A percentile compares a stretch with the other conserved stretches of the same genome.
These are phyloP conservation scores for Urtica urens DNA, from an alignment of 306 rosid species.

Conservation along the genomic window DNA sequence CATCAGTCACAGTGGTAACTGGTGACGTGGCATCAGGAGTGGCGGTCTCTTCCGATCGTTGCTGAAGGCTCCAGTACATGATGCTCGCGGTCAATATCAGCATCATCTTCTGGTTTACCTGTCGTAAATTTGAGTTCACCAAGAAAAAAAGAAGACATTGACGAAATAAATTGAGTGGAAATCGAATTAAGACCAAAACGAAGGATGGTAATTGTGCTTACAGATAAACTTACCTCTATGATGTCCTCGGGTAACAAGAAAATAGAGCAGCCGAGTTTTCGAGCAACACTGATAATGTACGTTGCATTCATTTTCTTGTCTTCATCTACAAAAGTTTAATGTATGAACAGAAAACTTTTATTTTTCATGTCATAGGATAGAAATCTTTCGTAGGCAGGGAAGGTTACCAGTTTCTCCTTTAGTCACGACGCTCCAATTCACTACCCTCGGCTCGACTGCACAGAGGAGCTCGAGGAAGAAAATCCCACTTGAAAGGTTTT, in stretches of 20 bases:
- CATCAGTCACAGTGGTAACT: conserved; percentile 21
- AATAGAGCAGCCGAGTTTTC: conserved; percentile 96
- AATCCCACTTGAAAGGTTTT: conserved; percentile 71
- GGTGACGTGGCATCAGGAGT: conserved; percentile 24
- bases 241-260: conserved; percentile 97
- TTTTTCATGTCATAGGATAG: too few relatives aligned
- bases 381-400: too few relatives aligned
- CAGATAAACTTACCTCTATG: conserved; percentile 43
- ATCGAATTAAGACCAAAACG: too few relatives aligned
- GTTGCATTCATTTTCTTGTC: conserved; percentile 96
- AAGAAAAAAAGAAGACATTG: too few relatives aligned
- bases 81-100: conserved; percentile 85
- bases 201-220: neutral
- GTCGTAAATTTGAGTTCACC: conserved; percentile 8
- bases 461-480: conserved; percentile 97
- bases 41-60: conserved; percentile 28
- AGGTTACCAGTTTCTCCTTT: conserved; percentile 84
- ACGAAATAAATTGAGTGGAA: too few relatives aligned
- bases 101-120: conserved; percentile 99
- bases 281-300: conserved; percentile 92
- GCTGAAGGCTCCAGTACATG: conserved; percentile 93
- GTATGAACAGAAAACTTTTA: neutral
- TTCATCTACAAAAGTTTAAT: conserved; percentile 81
- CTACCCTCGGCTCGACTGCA: conserved; percentile 95
- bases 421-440: conserved; percentile 92